A percentile compares a stretch with the other conserved stretches of the same genome.
These are phyloP conservation scores for Coprinopsis cinerea DNA, from an alignment of 768 basidiomycete species.

Conservation along the genomic window DNA sequence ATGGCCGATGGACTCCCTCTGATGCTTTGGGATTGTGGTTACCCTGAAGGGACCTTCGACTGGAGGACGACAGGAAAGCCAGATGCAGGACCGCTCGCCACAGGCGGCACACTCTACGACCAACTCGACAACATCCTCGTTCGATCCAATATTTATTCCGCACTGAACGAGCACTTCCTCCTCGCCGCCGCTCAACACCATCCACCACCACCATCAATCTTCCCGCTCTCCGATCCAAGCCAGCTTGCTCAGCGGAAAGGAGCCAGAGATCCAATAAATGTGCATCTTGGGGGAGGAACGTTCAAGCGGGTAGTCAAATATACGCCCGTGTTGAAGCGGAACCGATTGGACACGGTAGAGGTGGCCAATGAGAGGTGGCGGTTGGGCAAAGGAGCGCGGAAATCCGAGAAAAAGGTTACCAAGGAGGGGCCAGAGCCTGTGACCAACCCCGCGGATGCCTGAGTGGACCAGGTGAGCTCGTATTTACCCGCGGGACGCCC, in stretches of 20 bases:
- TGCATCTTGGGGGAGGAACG: slow-evolving; percentile 71
- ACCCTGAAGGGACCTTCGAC: slow-evolving; percentile 53
- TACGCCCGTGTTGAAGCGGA: slow-evolving; percentile 57
- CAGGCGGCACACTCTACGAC: slow-evolving; percentile 34
- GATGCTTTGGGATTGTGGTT: slow-evolving; percentile 87
- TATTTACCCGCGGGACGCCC: no score
- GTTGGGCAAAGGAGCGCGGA: slow-evolving; percentile 52
- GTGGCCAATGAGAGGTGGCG: slow-evolving; percentile 78
- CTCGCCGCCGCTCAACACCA: slow-evolving; percentile 50
- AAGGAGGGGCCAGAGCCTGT: no score
- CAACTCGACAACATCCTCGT: slow-evolving; percentile 49
- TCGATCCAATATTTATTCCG: slow-evolving; percentile 58
- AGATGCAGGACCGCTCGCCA: slow-evolving; percentile 23
- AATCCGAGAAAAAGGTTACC: slow-evolving; percentile 30
- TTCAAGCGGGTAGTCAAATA: slow-evolving; percentile 59
- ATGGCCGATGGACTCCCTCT: slow-evolving; percentile 93
- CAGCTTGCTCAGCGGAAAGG: slow-evolving; percentile 14
- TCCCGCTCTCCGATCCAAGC: slow-evolving; percentile 28
- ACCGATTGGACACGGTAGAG: slow-evolving; percentile 65
- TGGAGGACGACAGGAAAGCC: slow-evolving; percentile 59
- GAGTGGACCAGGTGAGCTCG: no score
- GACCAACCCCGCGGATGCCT: no score
- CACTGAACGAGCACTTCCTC: slow-evolving; percentile 63
- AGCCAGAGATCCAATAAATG: slow-evolving; percentile 26
- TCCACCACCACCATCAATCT: slow-evolving; percentile 28